Evolutionary conservation across 345 rosid species (phyloP).

Genomic region (Eucalyptus albens): DNA sequence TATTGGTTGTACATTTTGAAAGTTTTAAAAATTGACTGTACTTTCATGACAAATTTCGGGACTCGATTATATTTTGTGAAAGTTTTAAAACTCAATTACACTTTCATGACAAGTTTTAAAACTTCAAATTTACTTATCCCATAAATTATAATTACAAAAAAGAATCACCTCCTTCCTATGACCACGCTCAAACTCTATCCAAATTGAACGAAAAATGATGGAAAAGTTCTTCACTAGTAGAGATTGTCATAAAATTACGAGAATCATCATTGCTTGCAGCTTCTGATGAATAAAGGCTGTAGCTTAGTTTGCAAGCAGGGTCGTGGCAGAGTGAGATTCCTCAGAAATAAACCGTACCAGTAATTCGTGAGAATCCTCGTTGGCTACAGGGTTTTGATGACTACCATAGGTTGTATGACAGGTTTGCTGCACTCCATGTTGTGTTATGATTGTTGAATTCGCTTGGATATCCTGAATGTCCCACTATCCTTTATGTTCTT

Average conservation of each 20-base stretch:
- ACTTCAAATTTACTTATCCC: no score
- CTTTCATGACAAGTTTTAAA: no score
- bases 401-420: background rate
- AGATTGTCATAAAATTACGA: background rate
- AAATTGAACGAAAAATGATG: background rate
- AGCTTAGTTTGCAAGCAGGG: background rate
- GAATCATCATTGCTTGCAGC: background rate
- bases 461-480: background rate
- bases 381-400: background rate
- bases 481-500: background rate
- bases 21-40: no score
- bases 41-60: no score
- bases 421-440: background rate
- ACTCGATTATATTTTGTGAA: no score
- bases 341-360: background rate
- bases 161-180: background rate
- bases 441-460: background rate
- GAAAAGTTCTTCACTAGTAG: slow-evolving; percentile 23
- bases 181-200: background rate
- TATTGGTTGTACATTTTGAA: no score
- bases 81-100: no score
- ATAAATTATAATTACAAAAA: background rate
- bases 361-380: background rate
- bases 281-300: background rate
- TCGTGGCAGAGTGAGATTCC: background rate